Base-by-base conservation (phyloP, 495 filamentous ascomycete genomes). In the Aspergillus sparsus region DNA sequence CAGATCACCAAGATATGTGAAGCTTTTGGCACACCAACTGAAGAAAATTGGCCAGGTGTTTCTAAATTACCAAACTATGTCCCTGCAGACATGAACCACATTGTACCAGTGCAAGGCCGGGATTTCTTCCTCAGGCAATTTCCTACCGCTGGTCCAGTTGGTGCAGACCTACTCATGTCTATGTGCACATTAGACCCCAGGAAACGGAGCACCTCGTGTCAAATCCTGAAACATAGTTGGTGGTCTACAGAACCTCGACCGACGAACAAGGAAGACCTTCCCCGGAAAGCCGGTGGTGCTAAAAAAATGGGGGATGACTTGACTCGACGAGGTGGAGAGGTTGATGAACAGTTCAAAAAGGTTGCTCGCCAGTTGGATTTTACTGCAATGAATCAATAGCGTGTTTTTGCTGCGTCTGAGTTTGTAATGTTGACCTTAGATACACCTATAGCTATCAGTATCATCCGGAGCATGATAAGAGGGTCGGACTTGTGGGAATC, bases 31-130 rank as follows among this genome's bases (percentile, higher is more conserved):
- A 96, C 92, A 0, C 94, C 94, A 5, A 93, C 87, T 1, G 95
- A 99, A 70, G 89, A 91, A 6, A 93, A 92, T 67, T 99, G 95
- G 95, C 92, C 94, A 0, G 94, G 93, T 9, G 94, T 98, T 5
- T 86, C 87, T 3, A 83, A 82, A 62, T 76, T 99, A 18, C 85
- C 86, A n/a, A 86, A 86, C 55, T 98, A 92, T 68, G 77, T 89
- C 7, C 77, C 84, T 8, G 69, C 81, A 1, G 84, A 85, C 54
- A 71, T 71, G 16, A 68, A 55, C 27, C 78, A 85, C 7, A 55
- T 78, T 31, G 68, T 80, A 31, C 89, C 92, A 11, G 67, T 92
- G 11, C 80, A 82, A 53, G 85, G 85, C 12, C 81, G 82, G 55
- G 86, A 90, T 9, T 83, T 88, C 58, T 96, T 87, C 71, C 74